Evolutionary conservation across 179 eudicot species (phyloP), one percentile per base, ranked within the genome.

Genomic region (Vitellaria paradoxa): DNA sequence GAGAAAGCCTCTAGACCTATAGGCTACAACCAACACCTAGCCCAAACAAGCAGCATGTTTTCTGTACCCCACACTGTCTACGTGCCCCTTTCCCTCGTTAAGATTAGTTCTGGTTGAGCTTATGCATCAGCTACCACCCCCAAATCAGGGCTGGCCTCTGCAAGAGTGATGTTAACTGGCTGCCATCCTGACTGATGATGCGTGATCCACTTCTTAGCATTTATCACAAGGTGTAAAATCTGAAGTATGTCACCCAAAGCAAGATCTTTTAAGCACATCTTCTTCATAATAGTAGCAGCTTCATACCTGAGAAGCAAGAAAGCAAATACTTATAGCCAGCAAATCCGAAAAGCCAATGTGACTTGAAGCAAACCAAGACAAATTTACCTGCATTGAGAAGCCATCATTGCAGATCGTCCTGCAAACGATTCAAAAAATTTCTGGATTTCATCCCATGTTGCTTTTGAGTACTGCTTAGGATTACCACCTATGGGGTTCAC

Each of bases 241-340:
- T 82, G 92, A 75, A 91, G n/a, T 76, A 88, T 85, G 49, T 95
- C 83, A 67, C 99, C 98, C 64, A 95, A 80, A 70, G 86, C 78
- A 66, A 82, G 74, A 79, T 88, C 90, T 79, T 81, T 90, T 77
- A 95, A 81, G 84, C 97, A 90, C 73, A 78, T 83, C 64, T 81
- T 85, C 87, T 88, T 93, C 84, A 93, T 78, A 70, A 88, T 79
- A 64, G 84, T 79, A 30, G 96, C 99, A 70, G 97, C 98, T 88
- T 95, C 97, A 78, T 90, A 93, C 86, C 98, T 94, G 82, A 18
- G 26, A 15, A 53, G 24, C 12, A 15, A 42, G 46, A 13, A 46
- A 68, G 69, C 17, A 66, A 23, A 65, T 61, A 17, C 72, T 60
- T 52, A 52, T 20, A 17, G 70, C 74, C 42, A 73, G 42, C 46